Evolutionary conservation across 2,329 filamentous ascomycete species (phyloP).

Genomic region (Aspergillus neoniger): DNA sequence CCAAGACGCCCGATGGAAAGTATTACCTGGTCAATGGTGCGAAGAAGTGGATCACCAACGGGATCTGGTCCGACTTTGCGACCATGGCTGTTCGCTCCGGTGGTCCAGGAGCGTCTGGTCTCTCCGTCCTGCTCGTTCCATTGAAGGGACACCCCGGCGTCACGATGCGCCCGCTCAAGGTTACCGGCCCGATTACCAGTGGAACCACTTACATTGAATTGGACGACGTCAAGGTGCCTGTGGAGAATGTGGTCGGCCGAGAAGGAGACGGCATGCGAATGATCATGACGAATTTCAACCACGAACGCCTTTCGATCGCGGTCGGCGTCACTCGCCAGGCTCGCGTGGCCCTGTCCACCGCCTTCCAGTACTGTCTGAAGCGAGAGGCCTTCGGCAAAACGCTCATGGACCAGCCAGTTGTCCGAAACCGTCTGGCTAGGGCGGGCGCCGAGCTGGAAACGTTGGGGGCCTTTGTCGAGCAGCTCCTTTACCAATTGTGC

Average conservation of each 20-base stretch:
- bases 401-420: slow-evolving; percentile 73
- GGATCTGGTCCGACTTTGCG: slow-evolving; percentile 67
- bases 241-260: slow-evolving; percentile 67
- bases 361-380: slow-evolving; percentile 65
- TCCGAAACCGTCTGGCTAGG: slow-evolving; percentile 71
- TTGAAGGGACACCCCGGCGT: slow-evolving; percentile 69
- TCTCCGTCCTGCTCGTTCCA: slow-evolving; percentile 70
- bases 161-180: slow-evolving; percentile 66
- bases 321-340: slow-evolving; percentile 65
- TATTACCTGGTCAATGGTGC: slow-evolving; percentile 71
- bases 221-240: slow-evolving; percentile 71
- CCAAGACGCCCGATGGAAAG: slow-evolving; percentile 63
- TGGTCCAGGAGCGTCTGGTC: slow-evolving; percentile 61
- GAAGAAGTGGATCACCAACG: slow-evolving; percentile 80
- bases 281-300: slow-evolving; percentile 79
- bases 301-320: slow-evolving; percentile 69
- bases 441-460: slow-evolving; percentile 68
- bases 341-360: slow-evolving; percentile 60
- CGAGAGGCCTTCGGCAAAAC: slow-evolving; percentile 68
- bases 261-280: slow-evolving; percentile 74
- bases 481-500: slow-evolving; percentile 68
- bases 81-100: slow-evolving; percentile 75
- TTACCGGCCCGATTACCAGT: slow-evolving; percentile 63
- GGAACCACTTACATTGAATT: slow-evolving; percentile 77
- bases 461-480: slow-evolving; percentile 72